These are phyloP conservation scores for Ilyonectria sp. DNA, from an alignment of 2,329 filamentous ascomycete genomes.

Conservation along the genomic window DNA sequence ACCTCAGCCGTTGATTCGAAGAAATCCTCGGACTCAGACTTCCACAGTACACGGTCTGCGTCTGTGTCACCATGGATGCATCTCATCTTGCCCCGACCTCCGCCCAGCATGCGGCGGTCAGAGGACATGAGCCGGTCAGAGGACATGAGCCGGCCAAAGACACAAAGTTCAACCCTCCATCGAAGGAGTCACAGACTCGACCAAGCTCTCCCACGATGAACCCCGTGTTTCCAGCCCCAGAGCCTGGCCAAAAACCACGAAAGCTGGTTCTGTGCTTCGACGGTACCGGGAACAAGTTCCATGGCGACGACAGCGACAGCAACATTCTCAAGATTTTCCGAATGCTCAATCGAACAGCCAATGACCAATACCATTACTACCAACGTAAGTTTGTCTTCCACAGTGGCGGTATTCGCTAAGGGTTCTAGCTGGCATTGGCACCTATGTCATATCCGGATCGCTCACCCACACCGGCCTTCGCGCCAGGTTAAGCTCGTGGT, in stretches of 20 bases:
- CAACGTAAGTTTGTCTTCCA: constrained; percentile 63
- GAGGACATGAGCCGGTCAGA: constrained; percentile 10
- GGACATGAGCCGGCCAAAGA: constrained; percentile 33
- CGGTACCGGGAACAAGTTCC: constrained; percentile 75
- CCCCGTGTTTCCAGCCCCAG: constrained; percentile 26
- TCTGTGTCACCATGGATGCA: constrained; percentile 42
- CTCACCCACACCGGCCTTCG: constrained; percentile 70
- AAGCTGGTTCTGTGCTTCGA: constrained; percentile 76
- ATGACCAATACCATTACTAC: constrained; percentile 76
- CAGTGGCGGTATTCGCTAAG: not conserved
- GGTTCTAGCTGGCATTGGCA: constrained; percentile 76
- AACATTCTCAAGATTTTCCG: constrained; percentile 81
- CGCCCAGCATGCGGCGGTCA: constrained; percentile 26
- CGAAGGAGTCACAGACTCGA: constrained; percentile 41
- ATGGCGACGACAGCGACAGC: constrained; percentile 74
- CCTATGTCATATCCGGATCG: constrained; percentile 75
- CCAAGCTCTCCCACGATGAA: constrained; percentile 44
- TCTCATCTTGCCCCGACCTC: constrained; percentile 43
- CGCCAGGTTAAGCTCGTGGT: constrained; percentile 76
- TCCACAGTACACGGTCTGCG: constrained; percentile 2
- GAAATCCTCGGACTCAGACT: not conserved
- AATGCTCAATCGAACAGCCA: constrained; percentile 75
- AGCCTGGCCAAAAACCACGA: constrained; percentile 42
- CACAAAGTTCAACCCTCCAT: constrained; percentile 22
- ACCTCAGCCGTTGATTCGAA: constrained; percentile 16